A percentile compares a stretch with the other conserved stretches of the same genome.
Evolutionary conservation across 1,284 basidiomycete genomes (phyloP).

Genomic region (Naganishia sp.): DNA sequence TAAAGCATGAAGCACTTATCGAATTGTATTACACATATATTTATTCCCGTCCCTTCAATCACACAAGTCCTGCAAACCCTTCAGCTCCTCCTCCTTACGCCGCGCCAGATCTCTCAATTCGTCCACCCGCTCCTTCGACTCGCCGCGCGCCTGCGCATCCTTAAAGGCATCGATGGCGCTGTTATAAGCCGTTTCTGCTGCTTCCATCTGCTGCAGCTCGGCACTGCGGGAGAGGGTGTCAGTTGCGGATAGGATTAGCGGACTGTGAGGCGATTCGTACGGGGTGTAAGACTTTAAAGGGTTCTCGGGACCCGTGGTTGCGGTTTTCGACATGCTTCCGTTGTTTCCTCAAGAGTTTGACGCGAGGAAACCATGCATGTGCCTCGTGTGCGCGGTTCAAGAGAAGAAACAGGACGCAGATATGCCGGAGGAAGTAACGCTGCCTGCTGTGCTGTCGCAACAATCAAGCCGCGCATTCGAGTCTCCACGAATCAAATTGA

Average conservation of each 20-base stretch:
- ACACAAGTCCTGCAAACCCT: constrained; percentile 27
- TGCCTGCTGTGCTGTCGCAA: too few relatives aligned
- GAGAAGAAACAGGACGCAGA: too few relatives aligned
- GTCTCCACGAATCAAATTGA: too few relatives aligned
- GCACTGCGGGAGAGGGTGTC: neutral
- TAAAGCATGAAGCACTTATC: neutral
- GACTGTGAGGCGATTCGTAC: neutral
- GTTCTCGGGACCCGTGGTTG: constrained; percentile 23
- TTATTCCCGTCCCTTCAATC: constrained; percentile 7
- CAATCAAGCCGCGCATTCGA: too few relatives aligned
- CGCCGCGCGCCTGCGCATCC: constrained; percentile 13
- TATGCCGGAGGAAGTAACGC: too few relatives aligned
- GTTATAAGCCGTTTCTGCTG: constrained; percentile 11
- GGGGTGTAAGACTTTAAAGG: constrained; percentile 20
- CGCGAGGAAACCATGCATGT: too few relatives aligned
- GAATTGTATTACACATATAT: neutral
- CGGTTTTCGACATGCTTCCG: constrained; percentile 1
- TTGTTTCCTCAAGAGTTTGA: too few relatives aligned
- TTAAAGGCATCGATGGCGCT: constrained; percentile 17
- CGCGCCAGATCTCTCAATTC: constrained; percentile 23
- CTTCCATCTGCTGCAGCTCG: constrained; percentile 11
- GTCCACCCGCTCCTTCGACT: constrained; percentile 20
- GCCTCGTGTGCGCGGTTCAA: too few relatives aligned
- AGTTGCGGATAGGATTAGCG: neutral
- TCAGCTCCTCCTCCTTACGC: constrained; percentile 26